Evolutionary conservation across 192 early-diverging fungal genomes (phyloP).

Genomic region (Physocladia obscura): DNA sequence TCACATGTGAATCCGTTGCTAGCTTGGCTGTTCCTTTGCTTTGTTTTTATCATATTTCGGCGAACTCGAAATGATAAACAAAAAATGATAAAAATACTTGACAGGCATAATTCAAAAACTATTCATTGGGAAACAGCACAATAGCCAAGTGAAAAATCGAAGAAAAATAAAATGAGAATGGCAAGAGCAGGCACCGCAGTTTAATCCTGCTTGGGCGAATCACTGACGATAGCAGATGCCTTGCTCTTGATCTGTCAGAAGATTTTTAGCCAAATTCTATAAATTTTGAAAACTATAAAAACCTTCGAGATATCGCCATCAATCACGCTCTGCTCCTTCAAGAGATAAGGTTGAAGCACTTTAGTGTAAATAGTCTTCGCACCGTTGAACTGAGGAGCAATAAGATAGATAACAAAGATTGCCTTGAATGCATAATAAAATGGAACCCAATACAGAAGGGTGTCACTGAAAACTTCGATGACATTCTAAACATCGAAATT

Average conservation of each 20-base stretch:
- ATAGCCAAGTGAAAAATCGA: no score
- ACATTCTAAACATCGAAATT: constrained; percentile 61
- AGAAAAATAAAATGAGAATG: no score
- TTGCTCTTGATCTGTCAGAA: not conserved
- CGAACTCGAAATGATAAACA: no score
- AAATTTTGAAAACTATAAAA: not conserved
- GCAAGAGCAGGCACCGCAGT: no score
- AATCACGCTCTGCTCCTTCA: constrained; percentile 46
- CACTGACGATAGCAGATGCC: not conserved
- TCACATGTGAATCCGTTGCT: no score
- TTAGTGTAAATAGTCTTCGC: constrained; percentile 76
- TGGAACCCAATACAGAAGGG: constrained; percentile 75
- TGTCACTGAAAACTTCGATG: constrained; percentile 87
- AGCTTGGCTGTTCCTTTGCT: no score
- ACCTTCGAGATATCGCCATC: constrained; percentile 44
- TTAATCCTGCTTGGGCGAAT: not conserved
- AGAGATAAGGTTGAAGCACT: constrained; percentile 73
- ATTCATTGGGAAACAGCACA: no score
- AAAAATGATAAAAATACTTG: no score
- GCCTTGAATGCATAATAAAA: constrained; percentile 95
- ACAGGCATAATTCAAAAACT: no score
- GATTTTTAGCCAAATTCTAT: not conserved
- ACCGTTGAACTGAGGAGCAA: constrained; percentile 74
- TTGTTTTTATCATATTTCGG: no score
- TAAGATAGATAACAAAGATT: constrained; percentile 80